phyloP scores from a whole-genome alignment of 2,329 filamentous ascomycete species.

The Thyridium curvatum region DNA sequence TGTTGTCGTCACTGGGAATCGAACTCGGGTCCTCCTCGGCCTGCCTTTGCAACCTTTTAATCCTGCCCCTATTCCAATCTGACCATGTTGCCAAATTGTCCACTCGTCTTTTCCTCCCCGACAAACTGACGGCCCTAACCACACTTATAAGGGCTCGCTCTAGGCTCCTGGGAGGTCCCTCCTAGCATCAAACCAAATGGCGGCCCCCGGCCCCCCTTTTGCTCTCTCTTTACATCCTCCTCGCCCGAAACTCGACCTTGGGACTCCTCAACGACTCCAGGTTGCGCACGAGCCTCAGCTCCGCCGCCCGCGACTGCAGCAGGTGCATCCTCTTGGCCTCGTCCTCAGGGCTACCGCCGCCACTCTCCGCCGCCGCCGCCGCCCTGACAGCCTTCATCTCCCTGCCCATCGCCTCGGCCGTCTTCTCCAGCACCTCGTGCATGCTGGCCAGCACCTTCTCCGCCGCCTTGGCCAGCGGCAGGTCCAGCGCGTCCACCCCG shows the following conservation, averaged over 20 bases:
- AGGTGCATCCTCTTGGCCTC: constrained; percentile 57
- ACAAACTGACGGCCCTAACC: too few relatives aligned
- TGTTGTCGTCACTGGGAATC: too few relatives aligned
- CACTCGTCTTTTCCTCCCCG: too few relatives aligned
- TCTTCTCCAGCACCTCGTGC: constrained; percentile 73
- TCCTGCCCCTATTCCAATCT: too few relatives aligned
- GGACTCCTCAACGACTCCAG: constrained; percentile 62
- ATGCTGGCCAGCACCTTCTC: constrained; percentile 89
- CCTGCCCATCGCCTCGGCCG: constrained; percentile 56
- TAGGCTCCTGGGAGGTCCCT: too few relatives aligned
- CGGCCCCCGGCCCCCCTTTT: too few relatives aligned
- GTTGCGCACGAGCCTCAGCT: constrained; percentile 78
- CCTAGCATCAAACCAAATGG: too few relatives aligned
- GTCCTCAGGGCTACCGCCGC: constrained; percentile 31
- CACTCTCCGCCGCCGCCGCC: constrained; percentile 29
- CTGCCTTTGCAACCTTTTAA: too few relatives aligned
- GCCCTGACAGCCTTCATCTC: constrained; percentile 38
- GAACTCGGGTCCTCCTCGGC: too few relatives aligned
- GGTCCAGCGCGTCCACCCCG: constrained; percentile 56
- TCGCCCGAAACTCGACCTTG: constrained; percentile 54
- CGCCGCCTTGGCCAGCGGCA: constrained; percentile 77
- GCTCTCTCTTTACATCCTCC: constrained; percentile 38
- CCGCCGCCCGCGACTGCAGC: constrained; percentile 74
- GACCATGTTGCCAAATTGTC: too few relatives aligned
- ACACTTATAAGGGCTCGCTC: too few relatives aligned